Base-by-base conservation (phyloP, 148 eudicot genomes). In the Pouteria glomerata region DNA sequence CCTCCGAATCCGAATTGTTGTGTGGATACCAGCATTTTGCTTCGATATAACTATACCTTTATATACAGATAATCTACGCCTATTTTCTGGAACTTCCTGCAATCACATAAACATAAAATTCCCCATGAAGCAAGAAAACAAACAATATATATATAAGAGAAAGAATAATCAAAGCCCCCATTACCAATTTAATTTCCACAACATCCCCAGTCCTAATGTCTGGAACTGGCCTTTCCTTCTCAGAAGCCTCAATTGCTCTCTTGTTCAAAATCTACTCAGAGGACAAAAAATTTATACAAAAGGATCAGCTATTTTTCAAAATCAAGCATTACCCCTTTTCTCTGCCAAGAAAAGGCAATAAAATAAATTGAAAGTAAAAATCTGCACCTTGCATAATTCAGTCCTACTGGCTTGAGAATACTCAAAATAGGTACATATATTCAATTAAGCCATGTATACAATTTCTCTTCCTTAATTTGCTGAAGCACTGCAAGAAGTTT, bases 11-110 rank as follows among this genome's bases (percentile, higher is more conserved):
- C 97, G 83, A 35, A 94, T 87, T 47, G 98, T 94, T 45, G 97
- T 87, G 83, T 94, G 98, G 70, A 94, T 82, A 31, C 98, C 98
- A 44, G 98, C 98, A 88, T 94, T 94, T 77, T 94, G 98, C 75
- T 79, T 89, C 2, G 91, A 86, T 15, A 94, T 89, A 29, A 94
- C 86, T 67, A 94, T 94, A 59, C 98, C 98, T 80, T 94, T 94
- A 80, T 94, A 94, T 7, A 94, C 41, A 41, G 98, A 85, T 64
- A 91, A 74, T 73, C 97, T 82, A 19, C 89, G 83, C 79, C 66
- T 89, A 59, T 84, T 88, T 78, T 88, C 91, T 19, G 93, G 92
- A 64, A 91, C 90, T 87, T 87, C 87, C 98, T 94, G 59, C 81
- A 82, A 23, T 34, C 29, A 60, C 52, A 77, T 66, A 60, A 8